Evolutionary conservation across 2,329 filamentous ascomycete genomes (phyloP).

Genomic region (Emydomyces testavorans): DNA sequence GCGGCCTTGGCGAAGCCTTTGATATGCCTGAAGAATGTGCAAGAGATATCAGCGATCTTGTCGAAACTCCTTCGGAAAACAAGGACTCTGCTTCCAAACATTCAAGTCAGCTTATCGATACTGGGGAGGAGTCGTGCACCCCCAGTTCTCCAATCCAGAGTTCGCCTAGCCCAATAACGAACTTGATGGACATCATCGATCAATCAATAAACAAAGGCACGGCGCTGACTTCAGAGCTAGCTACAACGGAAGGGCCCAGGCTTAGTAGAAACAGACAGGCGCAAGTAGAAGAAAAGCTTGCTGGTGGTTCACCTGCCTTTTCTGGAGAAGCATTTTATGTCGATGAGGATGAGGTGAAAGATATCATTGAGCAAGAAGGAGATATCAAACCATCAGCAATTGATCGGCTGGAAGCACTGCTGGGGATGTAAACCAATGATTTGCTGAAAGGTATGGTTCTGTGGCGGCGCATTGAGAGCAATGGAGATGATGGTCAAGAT

Average conservation of each 20-base stretch:
- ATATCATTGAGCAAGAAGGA: constrained; percentile 14
- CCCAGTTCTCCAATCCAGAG: background rate
- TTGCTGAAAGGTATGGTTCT: too few species aligned
- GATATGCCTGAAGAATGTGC: background rate
- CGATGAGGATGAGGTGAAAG: constrained; percentile 2
- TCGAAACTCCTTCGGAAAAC: background rate
- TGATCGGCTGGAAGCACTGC: constrained; percentile 12
- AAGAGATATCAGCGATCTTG: background rate
- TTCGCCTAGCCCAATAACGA: background rate
- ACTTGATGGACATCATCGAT: constrained; percentile 9
- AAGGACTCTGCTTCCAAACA: background rate
- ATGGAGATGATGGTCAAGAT: too few species aligned
- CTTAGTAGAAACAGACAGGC: background rate
- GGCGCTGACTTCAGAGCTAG: background rate
- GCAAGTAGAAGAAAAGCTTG: background rate
- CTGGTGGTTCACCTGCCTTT: background rate
- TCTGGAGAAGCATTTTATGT: background rate
- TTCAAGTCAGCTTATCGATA: constrained; percentile 6
- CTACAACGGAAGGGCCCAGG: background rate
- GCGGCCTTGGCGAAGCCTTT: constrained; percentile 8
- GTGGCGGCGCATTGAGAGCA: background rate
- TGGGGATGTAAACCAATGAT: constrained; percentile 5
- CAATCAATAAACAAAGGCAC: background rate
- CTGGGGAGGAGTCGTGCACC: background rate
- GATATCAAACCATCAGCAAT: constrained; percentile 13